phyloP scores from a whole-genome alignment of 768 basidiomycete genomes.

The Mycena floridula region DNA sequence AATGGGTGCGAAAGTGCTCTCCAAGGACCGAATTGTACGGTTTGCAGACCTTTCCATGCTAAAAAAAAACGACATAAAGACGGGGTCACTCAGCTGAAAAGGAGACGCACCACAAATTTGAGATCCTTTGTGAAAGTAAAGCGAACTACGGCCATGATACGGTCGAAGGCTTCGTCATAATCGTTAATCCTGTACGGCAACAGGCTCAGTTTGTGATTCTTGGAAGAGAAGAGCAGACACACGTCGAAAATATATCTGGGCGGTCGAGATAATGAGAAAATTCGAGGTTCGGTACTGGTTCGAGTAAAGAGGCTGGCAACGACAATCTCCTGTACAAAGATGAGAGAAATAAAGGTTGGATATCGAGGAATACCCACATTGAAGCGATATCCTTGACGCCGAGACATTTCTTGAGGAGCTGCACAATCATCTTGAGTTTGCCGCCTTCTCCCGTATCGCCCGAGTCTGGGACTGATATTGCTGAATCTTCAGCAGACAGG shows the following conservation, averaged over 20 bases:
- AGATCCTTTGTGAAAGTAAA: constrained; percentile 92
- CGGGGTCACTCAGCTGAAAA: constrained; percentile 3
- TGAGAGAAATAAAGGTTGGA: constrained; percentile 3
- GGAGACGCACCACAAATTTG: constrained; percentile 72
- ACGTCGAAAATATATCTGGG: constrained; percentile 90
- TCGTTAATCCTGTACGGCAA: constrained; percentile 71
- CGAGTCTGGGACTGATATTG: constrained; percentile 65
- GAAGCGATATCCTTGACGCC: constrained; percentile 95
- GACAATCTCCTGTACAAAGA: constrained; percentile 68
- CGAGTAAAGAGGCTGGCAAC: constrained; percentile 85
- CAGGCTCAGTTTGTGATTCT: neutral
- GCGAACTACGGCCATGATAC: constrained; percentile 88
- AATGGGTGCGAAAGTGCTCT: constrained; percentile 85
- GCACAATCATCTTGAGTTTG: constrained; percentile 90
- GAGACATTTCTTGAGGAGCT: constrained; percentile 84
- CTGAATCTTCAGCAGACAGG: constrained; percentile 41
- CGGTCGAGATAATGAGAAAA: constrained; percentile 94
- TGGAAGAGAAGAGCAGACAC: constrained; percentile 24
- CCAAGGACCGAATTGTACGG: constrained; percentile 87
- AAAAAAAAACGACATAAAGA: constrained; percentile 4
- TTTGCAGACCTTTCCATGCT: constrained; percentile 92
- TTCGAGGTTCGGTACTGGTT: constrained; percentile 93
- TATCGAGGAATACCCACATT: constrained; percentile 50
- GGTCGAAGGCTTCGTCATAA: constrained; percentile 84
- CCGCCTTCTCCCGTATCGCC: constrained; percentile 79